phyloP scores from a whole-genome alignment of 2,329 filamentous ascomycete genomes.

The Fusarium verrucosum region DNA sequence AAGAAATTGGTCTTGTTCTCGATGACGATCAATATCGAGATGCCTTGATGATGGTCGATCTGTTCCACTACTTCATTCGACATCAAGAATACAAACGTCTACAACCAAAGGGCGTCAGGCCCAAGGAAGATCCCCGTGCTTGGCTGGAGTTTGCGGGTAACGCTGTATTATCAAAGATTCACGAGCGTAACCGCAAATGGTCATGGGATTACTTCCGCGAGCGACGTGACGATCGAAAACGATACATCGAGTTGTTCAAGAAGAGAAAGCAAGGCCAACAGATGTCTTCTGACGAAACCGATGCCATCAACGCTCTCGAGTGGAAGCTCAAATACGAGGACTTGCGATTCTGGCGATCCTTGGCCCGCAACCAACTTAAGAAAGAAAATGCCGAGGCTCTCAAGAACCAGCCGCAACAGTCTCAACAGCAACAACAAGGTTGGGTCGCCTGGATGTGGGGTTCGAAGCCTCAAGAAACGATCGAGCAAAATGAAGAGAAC shows the following conservation, averaged over 20 bases:
- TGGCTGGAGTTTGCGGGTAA: conserved; percentile 94
- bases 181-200: conserved; percentile 92
- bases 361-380: conserved; percentile 91
- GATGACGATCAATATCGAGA: conserved; percentile 98
- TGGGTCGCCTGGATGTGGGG: conserved; percentile 97
- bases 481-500: conserved; percentile 73
- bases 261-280: conserved; percentile 83
- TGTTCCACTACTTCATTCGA: conserved; percentile 98
- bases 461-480: conserved; percentile 69
- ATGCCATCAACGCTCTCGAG: conserved; percentile 80
- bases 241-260: conserved; percentile 95
- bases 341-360: conserved; percentile 93
- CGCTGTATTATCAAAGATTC: conserved; percentile 90
- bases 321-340: conserved; percentile 93
- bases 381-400: conserved; percentile 95
- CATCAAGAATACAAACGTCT: conserved; percentile 97
- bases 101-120: conserved; percentile 81
- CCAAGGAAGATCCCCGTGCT: conserved; percentile 89
- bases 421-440: conserved; percentile 75
- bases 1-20: conserved; percentile 97
- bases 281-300: conserved; percentile 73
- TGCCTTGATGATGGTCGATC: conserved; percentile 95
- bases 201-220: conserved; percentile 97
- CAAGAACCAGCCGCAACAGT: conserved; percentile 64
- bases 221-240: conserved; percentile 84